Conservation (phyloP, 2,329 filamentous ascomycete genomes). For the Colletotrichum sp. region DNA sequence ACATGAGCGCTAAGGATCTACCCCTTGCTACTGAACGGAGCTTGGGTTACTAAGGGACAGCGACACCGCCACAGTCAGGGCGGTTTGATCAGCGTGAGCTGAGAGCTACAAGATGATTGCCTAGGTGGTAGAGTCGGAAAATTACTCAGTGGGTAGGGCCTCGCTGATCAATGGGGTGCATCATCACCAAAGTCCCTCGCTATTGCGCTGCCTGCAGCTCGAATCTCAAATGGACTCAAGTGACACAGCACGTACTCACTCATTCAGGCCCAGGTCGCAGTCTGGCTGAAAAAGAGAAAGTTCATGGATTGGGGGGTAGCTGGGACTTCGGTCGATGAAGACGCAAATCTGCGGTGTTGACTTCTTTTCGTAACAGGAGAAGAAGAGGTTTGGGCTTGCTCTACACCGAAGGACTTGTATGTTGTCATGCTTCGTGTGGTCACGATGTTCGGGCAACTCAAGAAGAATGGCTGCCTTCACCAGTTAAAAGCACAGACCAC, state of each 20-base stretch:
- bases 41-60: background rate
- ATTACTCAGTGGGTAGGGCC: background rate
- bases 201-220: background rate
- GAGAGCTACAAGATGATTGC: background rate
- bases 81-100: background rate
- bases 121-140: background rate
- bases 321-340: background rate
- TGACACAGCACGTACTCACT: too few relatives aligned
- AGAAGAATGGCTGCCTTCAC: background rate
- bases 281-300: background rate
- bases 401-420: background rate
- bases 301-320: background rate
- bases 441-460: background rate
- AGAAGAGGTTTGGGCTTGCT: background rate
- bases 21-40: background rate
- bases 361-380: background rate
- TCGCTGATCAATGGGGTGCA: background rate
- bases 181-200: background rate
- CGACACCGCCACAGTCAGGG: background rate
- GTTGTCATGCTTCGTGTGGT: background rate
- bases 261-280: background rate
- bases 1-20: background rate
- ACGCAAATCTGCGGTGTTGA: background rate
- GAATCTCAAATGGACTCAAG: background rate
- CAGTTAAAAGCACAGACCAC: background rate